Evolutionary conservation across 2,329 filamentous ascomycete species (phyloP), one percentile per base, ranked within the genome.

Genomic region (Scopulariopsis brevicaulis): DNA sequence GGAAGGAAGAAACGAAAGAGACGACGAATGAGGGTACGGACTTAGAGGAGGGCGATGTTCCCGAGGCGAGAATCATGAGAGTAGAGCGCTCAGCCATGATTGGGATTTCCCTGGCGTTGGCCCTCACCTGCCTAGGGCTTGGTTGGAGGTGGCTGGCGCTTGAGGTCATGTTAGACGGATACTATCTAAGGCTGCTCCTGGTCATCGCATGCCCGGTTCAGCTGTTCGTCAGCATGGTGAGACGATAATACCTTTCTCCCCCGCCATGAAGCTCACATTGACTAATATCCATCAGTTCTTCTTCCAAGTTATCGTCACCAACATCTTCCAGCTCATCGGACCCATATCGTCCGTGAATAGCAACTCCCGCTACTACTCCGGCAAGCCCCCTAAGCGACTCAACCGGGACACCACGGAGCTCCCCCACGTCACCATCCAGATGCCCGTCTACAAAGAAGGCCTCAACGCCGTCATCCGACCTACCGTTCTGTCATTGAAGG

Each of bases 91-190:
- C 83, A 1, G 65, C 79, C 56, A 74, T 82, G 52, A 79, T 79
- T 10, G 75, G 70, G 0, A 53, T 77, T 11, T 84, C 83, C 0
- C 62, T 87, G 35, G 66, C 73, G 4, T 68, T 87, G 8, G 71
- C 80, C 20, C 67, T 82, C 32, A 63, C 69, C 5, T 80, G 79
- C 51, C 69, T 86, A 20, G 84, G 80, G 6, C 65, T 77, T 25
- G 84, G 84, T 58, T 83, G 77, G 71, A 73, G 78, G 58, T 64
- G 74, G 35, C 65, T 87, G 40, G 80, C 78, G 1, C 73, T 81
- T 54, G 74, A 87, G 67, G 69, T 79, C 24, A 66, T 72, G 18
- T 71, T 80, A 15, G 83, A 86, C 63, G 70, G 71, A 22, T 73
- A 70, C 52, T 86, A 77, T 62, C 61, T 74, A 37, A 78, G 84